These are phyloP conservation scores for Citrus mangshanensis DNA, from an alignment of 345 rosid species.

Conservation along the genomic window DNA sequence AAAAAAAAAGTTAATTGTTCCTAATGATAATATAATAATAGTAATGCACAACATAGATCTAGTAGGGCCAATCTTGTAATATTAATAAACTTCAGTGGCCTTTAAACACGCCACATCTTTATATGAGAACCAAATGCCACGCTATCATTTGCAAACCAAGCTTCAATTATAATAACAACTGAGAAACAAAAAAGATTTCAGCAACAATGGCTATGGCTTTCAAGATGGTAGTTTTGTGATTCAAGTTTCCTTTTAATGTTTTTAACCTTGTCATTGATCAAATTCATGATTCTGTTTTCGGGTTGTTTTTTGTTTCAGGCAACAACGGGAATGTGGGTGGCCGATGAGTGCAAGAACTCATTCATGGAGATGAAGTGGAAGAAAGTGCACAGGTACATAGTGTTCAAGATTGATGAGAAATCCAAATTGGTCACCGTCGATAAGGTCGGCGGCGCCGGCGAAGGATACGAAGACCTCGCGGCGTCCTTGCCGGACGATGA, in stretches of 20 bases:
- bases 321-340: conserved; percentile 87
- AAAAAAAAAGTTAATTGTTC: neutral
- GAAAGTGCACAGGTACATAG: conserved; percentile 76
- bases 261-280: neutral
- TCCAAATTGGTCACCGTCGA: conserved; percentile 81
- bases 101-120: conserved; percentile 20
- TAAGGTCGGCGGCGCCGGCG: conserved; percentile 86
- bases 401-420: conserved; percentile 93
- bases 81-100: conserved; percentile 29
- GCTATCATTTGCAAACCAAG: neutral
- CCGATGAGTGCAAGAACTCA: conserved; percentile 83
- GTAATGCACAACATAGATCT: neutral
- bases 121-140: conserved; percentile 36
- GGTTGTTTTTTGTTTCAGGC: conserved; percentile 40
- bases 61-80: conserved; percentile 25
- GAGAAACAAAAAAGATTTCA: neutral
- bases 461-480: conserved; percentile 70
- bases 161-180: conserved; percentile 1
- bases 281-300: neutral
- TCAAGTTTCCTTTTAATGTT: neutral
- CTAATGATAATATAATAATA: neutral
- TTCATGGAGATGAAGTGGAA: conserved; percentile 98
- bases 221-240: conserved; percentile 64
- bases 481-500: conserved; percentile 80
- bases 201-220: conserved; percentile 96